These are phyloP conservation scores for Kuraishia ogatae DNA, from an alignment of 805 yeast genomes.

Conservation along the genomic window DNA sequence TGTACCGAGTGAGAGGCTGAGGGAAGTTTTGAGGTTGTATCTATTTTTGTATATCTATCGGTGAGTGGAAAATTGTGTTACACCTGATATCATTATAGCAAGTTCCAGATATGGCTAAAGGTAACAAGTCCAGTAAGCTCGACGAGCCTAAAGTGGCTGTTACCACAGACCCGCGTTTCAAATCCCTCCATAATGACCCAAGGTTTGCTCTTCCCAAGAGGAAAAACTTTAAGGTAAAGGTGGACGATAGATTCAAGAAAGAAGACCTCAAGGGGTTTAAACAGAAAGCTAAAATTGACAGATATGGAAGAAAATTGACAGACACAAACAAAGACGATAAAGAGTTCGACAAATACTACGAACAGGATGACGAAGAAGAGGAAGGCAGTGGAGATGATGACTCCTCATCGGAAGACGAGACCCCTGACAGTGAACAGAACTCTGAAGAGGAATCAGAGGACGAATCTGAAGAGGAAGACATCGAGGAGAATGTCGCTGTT, in stretches of 20 bases:
- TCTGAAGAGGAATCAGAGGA: slow-evolving; percentile 7
- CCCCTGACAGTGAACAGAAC: slow-evolving; percentile 2
- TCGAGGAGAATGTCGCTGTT: slow-evolving; percentile 16
- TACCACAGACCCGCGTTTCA: slow-evolving; percentile 67
- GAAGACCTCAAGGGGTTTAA: slow-evolving; percentile 54
- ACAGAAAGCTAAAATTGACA: slow-evolving; percentile 64
- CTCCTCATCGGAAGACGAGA: slow-evolving; percentile 5
- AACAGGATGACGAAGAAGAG: slow-evolving; percentile 19
- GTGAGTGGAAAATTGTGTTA: not conserved
- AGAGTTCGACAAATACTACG: slow-evolving; percentile 61
- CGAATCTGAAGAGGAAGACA: slow-evolving; percentile 17
- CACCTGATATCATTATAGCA: not conserved
- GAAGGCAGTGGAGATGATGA: slow-evolving; percentile 6
- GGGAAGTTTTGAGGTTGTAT: too few relatives aligned
- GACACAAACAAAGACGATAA: slow-evolving; percentile 25
- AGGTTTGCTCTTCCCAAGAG: slow-evolving; percentile 70
- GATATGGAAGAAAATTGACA: slow-evolving; percentile 70
- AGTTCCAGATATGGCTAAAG: not conserved
- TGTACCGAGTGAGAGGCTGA: too few relatives aligned
- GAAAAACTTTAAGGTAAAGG: slow-evolving; percentile 61
- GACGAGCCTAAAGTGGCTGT: slow-evolving; percentile 18
- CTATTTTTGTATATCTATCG: not conserved
- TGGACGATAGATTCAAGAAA: slow-evolving; percentile 78
- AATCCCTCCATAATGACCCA: slow-evolving; percentile 78
- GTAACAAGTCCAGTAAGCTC: not conserved